These are phyloP conservation scores for Fusarium bactridioides DNA, from an alignment of 2,329 filamentous ascomycete species.

Conservation along the genomic window DNA sequence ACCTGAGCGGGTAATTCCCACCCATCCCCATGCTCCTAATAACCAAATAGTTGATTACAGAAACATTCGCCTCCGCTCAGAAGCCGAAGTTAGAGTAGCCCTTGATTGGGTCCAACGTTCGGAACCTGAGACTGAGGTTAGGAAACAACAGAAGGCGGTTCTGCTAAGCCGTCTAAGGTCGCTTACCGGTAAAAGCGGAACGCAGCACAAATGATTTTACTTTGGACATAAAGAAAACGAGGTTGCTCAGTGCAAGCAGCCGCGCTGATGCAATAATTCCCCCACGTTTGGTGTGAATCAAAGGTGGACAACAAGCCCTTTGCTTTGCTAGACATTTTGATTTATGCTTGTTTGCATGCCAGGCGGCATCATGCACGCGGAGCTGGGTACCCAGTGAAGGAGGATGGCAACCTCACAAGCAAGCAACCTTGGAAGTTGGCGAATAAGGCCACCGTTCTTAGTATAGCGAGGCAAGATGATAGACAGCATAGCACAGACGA, in stretches of 20 bases:
- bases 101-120: conserved; percentile 64
- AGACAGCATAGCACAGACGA: conserved; percentile 4
- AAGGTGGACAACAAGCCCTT: neutral
- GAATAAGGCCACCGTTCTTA: conserved; percentile 6
- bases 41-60: conserved; percentile 13
- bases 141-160: conserved; percentile 27
- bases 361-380: conserved; percentile 9
- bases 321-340: conserved; percentile 10
- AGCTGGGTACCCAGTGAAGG: neutral
- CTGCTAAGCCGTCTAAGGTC: conserved; percentile 34
- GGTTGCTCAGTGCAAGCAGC: conserved; percentile 16
- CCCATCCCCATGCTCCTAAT: conserved; percentile 6
- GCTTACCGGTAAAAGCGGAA: conserved; percentile 14
- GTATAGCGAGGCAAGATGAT: conserved; percentile 7
- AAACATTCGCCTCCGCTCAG: conserved; percentile 61
- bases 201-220: conserved; percentile 4
- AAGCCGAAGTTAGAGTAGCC: conserved; percentile 70
- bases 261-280: conserved; percentile 1
- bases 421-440: neutral
- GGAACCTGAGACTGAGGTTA: conserved; percentile 25
- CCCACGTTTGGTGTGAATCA: conserved; percentile 5
- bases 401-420: conserved; percentile 1
- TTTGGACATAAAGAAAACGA: conserved; percentile 13
- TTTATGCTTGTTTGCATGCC: conserved; percentile 14
- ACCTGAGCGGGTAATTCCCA: conserved; percentile 7